Base-by-base conservation (phyloP, 2,329 filamentous ascomycete species). In the Ophiocordyceps camponoti-rufipedis region DNA sequence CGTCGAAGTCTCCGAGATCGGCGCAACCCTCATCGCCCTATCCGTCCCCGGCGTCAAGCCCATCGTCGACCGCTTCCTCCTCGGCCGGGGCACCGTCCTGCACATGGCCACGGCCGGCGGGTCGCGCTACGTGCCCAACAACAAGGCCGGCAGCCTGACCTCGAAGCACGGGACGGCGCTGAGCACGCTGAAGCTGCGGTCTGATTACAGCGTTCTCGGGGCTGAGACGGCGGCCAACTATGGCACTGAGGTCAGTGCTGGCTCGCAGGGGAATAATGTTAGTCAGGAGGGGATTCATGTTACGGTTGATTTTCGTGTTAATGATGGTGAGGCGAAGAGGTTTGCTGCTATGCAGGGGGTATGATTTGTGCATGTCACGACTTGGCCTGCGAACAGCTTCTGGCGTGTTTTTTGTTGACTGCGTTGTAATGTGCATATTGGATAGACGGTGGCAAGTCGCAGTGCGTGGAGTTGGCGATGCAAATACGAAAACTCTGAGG, bases 11-110 rank as follows among this genome's bases (percentile, higher is more conserved):
- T 63, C 69, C 2, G 70, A 73, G 39, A 67, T 73, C 18, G 69
- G 68, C 4, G 61, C 63, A 1, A 73, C 70, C 0, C 52, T 73
- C 23, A 65, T 72, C 38, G 68, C 70, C 1, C 60, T 73, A 1
- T 73, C 70, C 0, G 59, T 72, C 0, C 70, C 70, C 0, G 69
- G 67, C 3, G 55, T 70, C 42, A 71, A 72, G 45, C 69, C 69
- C 0, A 52, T 72, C 3, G 62, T 67, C 40, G 65, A 65, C 51
- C 55, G 51, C 47, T 52, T 56, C 42, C 46, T 63, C 28, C 48
- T 59, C 43, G 48, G 53, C 28, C 55, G 52, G 48, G 56, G 54
- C 28, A 43, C 47, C 5, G 48, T 52, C 23, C 42, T 47, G 4
- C 50, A 53, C 13, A 50, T 23, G 23, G 23, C 23, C 23, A 23